These are phyloP conservation scores for Chenopodium album DNA, from an alignment of 148 eudicot species.

Conservation along the genomic window DNA sequence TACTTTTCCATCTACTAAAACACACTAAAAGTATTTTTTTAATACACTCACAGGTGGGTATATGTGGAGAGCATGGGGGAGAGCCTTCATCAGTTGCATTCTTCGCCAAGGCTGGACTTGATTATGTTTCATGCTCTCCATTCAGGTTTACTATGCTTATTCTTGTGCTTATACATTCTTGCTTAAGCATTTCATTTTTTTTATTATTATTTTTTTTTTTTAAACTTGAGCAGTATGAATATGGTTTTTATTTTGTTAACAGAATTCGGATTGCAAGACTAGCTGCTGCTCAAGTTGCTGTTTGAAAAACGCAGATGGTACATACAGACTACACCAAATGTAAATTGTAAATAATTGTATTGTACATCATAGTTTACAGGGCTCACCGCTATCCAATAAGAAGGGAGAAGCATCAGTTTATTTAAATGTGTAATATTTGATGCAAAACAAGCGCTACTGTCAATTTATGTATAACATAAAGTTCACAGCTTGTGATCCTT, in stretches of 20 bases:
- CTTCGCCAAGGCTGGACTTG: slow-evolving; percentile 82
- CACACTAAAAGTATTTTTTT: not conserved
- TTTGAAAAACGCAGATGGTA: slow-evolving; percentile 6
- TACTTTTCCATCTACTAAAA: not conserved
- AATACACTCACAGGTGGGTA: slow-evolving; percentile 59
- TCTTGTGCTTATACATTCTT: not conserved
- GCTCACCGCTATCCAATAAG: not conserved
- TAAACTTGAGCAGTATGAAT: not conserved
- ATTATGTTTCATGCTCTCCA: slow-evolving; percentile 96
- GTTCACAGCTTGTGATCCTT: too few relatives aligned
- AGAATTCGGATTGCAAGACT: slow-evolving; percentile 56
- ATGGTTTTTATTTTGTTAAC: not conserved
- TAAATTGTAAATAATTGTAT: slow-evolving; percentile 13
- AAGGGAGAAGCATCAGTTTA: not conserved
- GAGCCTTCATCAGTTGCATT: slow-evolving; percentile 98
- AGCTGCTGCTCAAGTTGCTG: slow-evolving; percentile 51
- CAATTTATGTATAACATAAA: not conserved
- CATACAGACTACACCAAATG: not conserved
- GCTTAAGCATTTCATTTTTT: not conserved
- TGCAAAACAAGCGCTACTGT: not conserved
- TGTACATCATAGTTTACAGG: not conserved
- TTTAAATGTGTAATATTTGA: not conserved
- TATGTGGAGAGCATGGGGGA: slow-evolving; percentile 99
- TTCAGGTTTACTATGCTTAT: slow-evolving; percentile 55
- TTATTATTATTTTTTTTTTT: too few relatives aligned